phyloP scores from a whole-genome alignment of 495 filamentous ascomycete species.

The Extremus antarcticus region DNA sequence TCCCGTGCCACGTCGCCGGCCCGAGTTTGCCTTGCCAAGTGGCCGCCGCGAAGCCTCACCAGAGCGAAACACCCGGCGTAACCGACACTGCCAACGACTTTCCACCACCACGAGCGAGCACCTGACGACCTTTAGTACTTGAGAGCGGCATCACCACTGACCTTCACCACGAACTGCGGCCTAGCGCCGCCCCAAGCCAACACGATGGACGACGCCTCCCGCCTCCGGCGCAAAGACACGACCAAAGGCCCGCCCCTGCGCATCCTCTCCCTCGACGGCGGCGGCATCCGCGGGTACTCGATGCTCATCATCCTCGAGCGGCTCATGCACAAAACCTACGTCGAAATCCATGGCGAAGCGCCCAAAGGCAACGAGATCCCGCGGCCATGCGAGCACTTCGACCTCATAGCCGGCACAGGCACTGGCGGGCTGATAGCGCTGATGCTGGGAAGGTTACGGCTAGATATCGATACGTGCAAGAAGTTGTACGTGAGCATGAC shows the following conservation, averaged over 20 bases:
- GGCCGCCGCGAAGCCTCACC: not conserved
- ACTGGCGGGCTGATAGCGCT: conserved; percentile 92
- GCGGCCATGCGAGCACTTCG: conserved; percentile 96
- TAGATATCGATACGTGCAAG: conserved; percentile 93
- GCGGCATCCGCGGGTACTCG: conserved; percentile 92
- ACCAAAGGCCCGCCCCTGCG: conserved; percentile 88
- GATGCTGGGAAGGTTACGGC: conserved; percentile 84
- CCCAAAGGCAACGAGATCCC: conserved; percentile 81
- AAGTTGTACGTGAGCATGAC: conserved; percentile 92
- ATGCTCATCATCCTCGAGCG: conserved; percentile 93
- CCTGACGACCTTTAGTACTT: not conserved
- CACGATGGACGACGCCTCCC: conserved; percentile 15
- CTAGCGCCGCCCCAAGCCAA: conserved; percentile 4
- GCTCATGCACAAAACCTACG: conserved; percentile 87
- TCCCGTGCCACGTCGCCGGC: no score
- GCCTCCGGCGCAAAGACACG: conserved; percentile 72
- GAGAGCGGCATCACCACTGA: not conserved
- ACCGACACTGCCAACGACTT: not conserved
- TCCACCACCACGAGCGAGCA: not conserved
- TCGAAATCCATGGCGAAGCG: conserved; percentile 72
- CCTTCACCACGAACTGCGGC: conserved; percentile 2
- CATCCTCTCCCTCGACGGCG: conserved; percentile 88
- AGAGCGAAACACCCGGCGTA: not conserved
- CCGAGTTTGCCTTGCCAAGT: not conserved
- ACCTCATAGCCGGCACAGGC: conserved; percentile 87